phyloP scores from a whole-genome alignment of 768 basidiomycete species.

The Russula griseocarnosa region DNA sequence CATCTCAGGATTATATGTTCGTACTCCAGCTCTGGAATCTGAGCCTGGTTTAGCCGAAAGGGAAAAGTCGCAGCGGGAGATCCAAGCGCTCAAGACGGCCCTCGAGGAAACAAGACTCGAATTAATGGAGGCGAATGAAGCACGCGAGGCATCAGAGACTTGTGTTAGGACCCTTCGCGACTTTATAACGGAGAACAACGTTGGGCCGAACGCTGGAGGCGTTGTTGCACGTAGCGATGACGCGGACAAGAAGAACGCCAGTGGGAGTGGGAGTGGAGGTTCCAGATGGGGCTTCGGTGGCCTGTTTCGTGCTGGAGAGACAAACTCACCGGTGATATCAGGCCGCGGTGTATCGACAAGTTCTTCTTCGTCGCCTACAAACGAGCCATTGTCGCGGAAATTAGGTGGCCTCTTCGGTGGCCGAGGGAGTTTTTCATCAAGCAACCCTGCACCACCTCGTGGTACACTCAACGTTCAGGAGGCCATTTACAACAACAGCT shows the following conservation, averaged over 20 bases:
- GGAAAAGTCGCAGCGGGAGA: constrained; percentile 57
- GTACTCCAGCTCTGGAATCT: constrained; percentile 43
- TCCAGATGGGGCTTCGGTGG: constrained; percentile 29
- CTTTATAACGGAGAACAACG: constrained; percentile 72
- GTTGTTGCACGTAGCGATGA: constrained; percentile 17
- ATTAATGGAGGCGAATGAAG: constrained; percentile 74
- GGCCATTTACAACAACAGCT: constrained; percentile 50
- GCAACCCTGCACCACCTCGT: constrained; percentile 36
- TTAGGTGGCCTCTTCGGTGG: constrained; percentile 68
- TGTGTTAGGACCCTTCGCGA: constrained; percentile 79
- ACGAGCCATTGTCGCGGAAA: constrained; percentile 41
- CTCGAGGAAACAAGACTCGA: constrained; percentile 64
- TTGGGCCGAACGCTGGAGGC: constrained; percentile 40
- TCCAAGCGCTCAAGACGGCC: constrained; percentile 52
- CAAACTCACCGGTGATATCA: constrained; percentile 12
- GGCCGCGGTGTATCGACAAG: constrained; percentile 11
- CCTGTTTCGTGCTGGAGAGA: constrained; percentile 25
- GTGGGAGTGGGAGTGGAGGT: constrained; percentile 14
- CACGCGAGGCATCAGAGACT: constrained; percentile 79
- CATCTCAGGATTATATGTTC: constrained; percentile 53
- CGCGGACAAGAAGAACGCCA: constrained; percentile 27
- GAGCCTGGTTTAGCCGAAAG: constrained; percentile 41
- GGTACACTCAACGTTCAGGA: constrained; percentile 33
- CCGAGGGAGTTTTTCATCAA: constrained; percentile 51
- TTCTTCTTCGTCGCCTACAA: constrained; percentile 13